Evolutionary conservation across 1,139 yeast species (phyloP), one percentile per base, ranked within the genome.

Genomic region (Kazachstania sp.): DNA sequence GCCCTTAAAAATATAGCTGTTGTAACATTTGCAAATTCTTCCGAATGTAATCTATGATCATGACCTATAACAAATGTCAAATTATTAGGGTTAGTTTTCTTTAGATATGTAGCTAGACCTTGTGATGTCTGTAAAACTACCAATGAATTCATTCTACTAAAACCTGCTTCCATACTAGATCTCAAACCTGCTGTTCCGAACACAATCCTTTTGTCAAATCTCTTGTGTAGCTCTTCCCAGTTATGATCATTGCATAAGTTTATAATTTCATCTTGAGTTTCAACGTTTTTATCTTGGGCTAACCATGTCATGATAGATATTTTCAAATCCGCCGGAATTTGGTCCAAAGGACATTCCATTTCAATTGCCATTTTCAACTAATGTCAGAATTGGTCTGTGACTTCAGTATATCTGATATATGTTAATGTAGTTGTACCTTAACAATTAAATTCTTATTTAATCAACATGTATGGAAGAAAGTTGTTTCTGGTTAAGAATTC

Each of bases 161-260:
- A 90, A 0, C 97, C 97, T 0, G 96, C 87, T 54, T 81, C 88
- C 96, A 92, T 88, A 28, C 75, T 71, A 2, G 95, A 79, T 31
- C 98, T 70, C 45, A 92, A 73, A 0, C 97, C 97, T 2, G 97
- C 96, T 0, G 97, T 88, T 0, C 97, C 97, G 66, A 88, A 88
- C n/a, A 80, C 73, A 36, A 88, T 83, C 45, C 95, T 67, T 3
- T 67, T 50, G 34, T 64, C 58, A 16, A 71, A 59, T 47, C 86
- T 73, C 39, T 63, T 63, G 43, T 74, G 75, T 41, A 88, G 69
- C 43, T 71, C 78, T 0, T 61, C 66, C 55, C 69, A 67, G 51
- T 80, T 63, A 4, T 68, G 59, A 0, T 58, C 51, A 1, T 64
- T 61, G 16, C 72, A 71, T n/a, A 87, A 70, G 0, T 62, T 56